Evolutionary conservation across 2,329 filamentous ascomycete genomes (phyloP).

Genomic region (Alternaria atra): DNA sequence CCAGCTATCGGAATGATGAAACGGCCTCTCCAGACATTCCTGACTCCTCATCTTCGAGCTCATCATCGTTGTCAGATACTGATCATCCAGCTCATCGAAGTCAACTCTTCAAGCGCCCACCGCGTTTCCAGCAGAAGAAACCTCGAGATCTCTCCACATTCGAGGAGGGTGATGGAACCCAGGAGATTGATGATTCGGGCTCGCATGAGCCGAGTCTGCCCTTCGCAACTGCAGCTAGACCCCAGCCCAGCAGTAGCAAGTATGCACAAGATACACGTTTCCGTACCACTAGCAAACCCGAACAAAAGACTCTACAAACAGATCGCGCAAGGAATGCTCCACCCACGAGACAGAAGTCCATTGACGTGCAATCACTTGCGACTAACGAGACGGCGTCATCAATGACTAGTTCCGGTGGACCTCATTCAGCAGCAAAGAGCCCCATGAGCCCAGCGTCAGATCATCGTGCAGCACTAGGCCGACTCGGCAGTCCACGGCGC

Average conservation of each 20-base stretch:
- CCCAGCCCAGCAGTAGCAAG: conserved; percentile 7
- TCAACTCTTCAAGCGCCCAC: conserved; percentile 56
- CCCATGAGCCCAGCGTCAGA: conserved; percentile 58
- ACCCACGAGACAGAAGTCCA: conserved; percentile 20
- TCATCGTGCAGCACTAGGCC: conserved; percentile 66
- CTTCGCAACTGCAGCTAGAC: conserved; percentile 50
- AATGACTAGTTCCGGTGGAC: conserved; percentile 56
- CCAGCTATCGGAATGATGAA: conserved; percentile 20
- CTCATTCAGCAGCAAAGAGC: conserved; percentile 28
- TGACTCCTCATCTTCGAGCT: conserved; percentile 41
- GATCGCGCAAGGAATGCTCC: conserved; percentile 12
- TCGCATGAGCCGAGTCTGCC: conserved; percentile 57
- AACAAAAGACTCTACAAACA: conserved; percentile 17
- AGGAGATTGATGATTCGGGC: conserved; percentile 63
- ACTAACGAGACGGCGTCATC: conserved; percentile 58
- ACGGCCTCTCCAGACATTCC: conserved; percentile 33
- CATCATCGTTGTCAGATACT: conserved; percentile 46
- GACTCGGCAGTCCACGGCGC: conserved; percentile 62
- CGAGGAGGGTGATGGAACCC: conserved; percentile 43
- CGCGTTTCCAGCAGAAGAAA: conserved; percentile 46
- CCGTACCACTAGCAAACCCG: conserved; percentile 10
- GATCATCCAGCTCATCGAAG: conserved; percentile 54
- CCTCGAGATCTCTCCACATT: conserved; percentile 36
- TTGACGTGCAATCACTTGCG: conserved; percentile 32
- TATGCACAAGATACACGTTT: conserved; percentile 20